Base-by-base conservation (phyloP, 768 basidiomycete genomes). In the Collybiopsis luxurians region DNA sequence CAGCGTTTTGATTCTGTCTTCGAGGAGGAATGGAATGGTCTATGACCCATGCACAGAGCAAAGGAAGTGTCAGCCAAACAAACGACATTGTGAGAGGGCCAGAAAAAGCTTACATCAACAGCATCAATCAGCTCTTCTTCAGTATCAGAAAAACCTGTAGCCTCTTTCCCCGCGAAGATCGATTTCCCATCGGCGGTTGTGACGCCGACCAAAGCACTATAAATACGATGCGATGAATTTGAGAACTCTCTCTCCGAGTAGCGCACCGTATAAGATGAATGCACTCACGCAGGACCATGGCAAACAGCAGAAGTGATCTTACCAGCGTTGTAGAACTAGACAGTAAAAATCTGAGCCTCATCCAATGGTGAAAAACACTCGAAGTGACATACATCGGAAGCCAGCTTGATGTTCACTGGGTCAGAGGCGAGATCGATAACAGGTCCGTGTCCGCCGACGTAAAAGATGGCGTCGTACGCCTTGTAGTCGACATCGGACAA, bases 371-470 rank as follows among this genome's bases (percentile, higher is more conserved):
- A 30, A 17, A 9, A n/a, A 12, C 30, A 30, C 31, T 30, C 49
- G 19, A 27, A 26, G 31, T 5, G 49, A n/a, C 19, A 21, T 63
- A 82, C 87, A 57, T 84, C 71, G 23, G 78, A 79, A 26, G 80
- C 81, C 48, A 92, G 74, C 61, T 79, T 76, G 60, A 74, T 77
- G 66, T 87, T 87, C 24, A 47, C 46, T 2, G 76, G 67, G 67
- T 91, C 83, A 11, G 60, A 61, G 1, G 89, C 71, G 38, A 92
- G 78, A 68, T 92, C 90, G 44, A 92, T 74, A 36, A 86, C 81
- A 12, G 90, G 89, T 0, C 89, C 89, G 64, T 90, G 88, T 30
- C 91, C 90, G 40, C 90, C 91, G 55, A 89, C 79, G 64, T 89
- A 90, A 71, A 88, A 91, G 55, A 93, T 73, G 13, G 85, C 90